A percentile compares a stretch with the other conserved stretches of the same genome.
phyloP scores from a whole-genome alignment of 2,329 filamentous ascomycete species.

The Alternaria tenuissima region DNA sequence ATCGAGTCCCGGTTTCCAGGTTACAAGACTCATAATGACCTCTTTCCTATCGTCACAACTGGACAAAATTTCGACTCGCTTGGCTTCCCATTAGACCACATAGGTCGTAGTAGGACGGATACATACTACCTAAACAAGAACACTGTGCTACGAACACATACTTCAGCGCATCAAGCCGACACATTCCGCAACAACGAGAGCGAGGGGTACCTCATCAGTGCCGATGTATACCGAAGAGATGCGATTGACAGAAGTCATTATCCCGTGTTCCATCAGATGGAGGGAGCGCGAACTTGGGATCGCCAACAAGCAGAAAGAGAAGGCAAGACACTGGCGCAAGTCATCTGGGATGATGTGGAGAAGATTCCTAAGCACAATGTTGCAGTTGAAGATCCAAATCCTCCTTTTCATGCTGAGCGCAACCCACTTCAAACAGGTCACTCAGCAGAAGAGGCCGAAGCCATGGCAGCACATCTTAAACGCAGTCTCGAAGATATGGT shows the following conservation, averaged over 20 bases:
- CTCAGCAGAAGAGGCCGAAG: slow-evolving; percentile 77
- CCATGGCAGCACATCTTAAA: slow-evolving; percentile 86
- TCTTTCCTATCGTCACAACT: slow-evolving; percentile 84
- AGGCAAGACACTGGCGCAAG: slow-evolving; percentile 61
- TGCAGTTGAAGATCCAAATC: slow-evolving; percentile 83
- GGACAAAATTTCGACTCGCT: slow-evolving; percentile 96
- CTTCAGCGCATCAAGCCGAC: slow-evolving; percentile 89
- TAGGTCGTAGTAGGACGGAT: slow-evolving; percentile 85
- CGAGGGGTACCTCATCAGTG: slow-evolving; percentile 86
- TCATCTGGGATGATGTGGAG: slow-evolving; percentile 75
- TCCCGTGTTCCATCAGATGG: slow-evolving; percentile 98
- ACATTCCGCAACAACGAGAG: slow-evolving; percentile 76
- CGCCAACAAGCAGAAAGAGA: slow-evolving; percentile 63
- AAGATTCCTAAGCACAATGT: slow-evolving; percentile 77
- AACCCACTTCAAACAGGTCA: slow-evolving; percentile 88
- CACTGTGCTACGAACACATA: slow-evolving; percentile 90
- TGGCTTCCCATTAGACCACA: slow-evolving; percentile 86
- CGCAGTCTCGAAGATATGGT: slow-evolving; percentile 88
- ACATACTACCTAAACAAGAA: slow-evolving; percentile 93
- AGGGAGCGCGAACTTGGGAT: slow-evolving; percentile 91
- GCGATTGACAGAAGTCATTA: slow-evolving; percentile 95
- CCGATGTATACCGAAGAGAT: slow-evolving; percentile 95
- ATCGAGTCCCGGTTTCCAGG: slow-evolving; percentile 88
- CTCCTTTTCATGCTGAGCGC: slow-evolving; percentile 75
- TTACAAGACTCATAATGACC: slow-evolving; percentile 79